phyloP scores from a whole-genome alignment of 441 rosid species.

The Francoa sonchifolia region DNA sequence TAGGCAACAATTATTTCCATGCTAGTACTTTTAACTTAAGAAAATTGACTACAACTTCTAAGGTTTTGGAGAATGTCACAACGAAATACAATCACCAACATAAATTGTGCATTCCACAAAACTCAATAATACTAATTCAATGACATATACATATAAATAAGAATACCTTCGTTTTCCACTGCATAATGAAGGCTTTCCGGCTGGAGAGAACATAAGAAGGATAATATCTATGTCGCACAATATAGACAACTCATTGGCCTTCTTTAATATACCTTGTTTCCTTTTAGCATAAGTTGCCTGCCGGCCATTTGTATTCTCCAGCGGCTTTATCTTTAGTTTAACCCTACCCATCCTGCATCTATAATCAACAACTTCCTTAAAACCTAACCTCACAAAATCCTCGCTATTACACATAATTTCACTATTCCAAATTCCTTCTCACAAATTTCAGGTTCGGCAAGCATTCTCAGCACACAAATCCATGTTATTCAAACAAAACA shows the following conservation, averaged over 20 bases:
- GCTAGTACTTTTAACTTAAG: too few relatives aligned
- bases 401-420: not conserved
- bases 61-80: too few relatives aligned
- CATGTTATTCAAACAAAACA: too few relatives aligned
- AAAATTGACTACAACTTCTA: too few relatives aligned
- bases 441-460: too few relatives aligned
- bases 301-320: slow-evolving; percentile 55
- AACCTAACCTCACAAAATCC: not conserved
- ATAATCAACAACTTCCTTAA: not conserved
- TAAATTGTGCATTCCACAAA: not conserved
- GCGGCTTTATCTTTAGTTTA: slow-evolving; percentile 65
- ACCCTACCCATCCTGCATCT: slow-evolving; percentile 87
- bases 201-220: slow-evolving; percentile 79
- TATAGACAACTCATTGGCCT: slow-evolving; percentile 66
- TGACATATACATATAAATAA: not conserved
- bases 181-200: slow-evolving; percentile 57
- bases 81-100: too few relatives aligned
- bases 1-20: too few relatives aligned
- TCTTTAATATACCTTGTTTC: slow-evolving; percentile 63
- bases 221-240: slow-evolving; percentile 61
- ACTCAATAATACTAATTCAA: not conserved
- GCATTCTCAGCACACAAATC: too few relatives aligned
- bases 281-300: slow-evolving; percentile 69
- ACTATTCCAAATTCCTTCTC: not conserved
- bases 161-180: slow-evolving; percentile 48